Evolutionary conservation across 345 rosid genomes (phyloP), one percentile per base, ranked within the genome.

Genomic region (Salix exigua): DNA sequence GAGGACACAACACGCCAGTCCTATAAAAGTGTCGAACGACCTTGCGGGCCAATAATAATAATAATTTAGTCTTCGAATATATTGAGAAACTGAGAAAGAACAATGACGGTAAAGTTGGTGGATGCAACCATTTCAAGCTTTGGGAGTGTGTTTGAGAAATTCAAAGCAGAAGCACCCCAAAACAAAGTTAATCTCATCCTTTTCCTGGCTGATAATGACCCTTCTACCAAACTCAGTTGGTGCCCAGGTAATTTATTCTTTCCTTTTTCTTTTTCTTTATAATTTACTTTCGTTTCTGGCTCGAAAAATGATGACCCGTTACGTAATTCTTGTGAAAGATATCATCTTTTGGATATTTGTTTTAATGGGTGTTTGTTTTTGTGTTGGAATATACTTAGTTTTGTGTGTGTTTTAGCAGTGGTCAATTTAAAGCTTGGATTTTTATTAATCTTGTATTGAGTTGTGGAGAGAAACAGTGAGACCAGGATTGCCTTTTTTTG

Each of bases 171-270:
- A 50, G 88, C 94, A 9, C 68, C 91, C 17, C 77, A 76, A 16
- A 73, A 60, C 88, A 94, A 88, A 40, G 78, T 86, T 90, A 91
- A 82, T 80, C 80, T 92, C 79, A 87, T 92, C 77, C 90, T 92
- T 85, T 94, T 94, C 86, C 71, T 92, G 75, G 98, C 97, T 17
- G 89, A 94, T 83, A 81, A 83, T n/a, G 91, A 91, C 77, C 98
- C 93, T n/a, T 68, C 89, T 33, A 92, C 98, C 23, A 71, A 79
- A 44, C 92, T 77, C 66, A 89, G 97, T 82, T 92, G 97, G 97
- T 92, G 97, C 81, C 97, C 98, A 46, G 96, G 97, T 91, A 61
- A 14, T 6, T 33, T 10, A 21, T 28, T 38, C 13, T 14, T 21
- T 21, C 25, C 46, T 66, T 25, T 38, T 28, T 38, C 7, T 44